Base-by-base conservation (phyloP, 2,329 filamentous ascomycete species). In the Sporothrix mexicana region DNA sequence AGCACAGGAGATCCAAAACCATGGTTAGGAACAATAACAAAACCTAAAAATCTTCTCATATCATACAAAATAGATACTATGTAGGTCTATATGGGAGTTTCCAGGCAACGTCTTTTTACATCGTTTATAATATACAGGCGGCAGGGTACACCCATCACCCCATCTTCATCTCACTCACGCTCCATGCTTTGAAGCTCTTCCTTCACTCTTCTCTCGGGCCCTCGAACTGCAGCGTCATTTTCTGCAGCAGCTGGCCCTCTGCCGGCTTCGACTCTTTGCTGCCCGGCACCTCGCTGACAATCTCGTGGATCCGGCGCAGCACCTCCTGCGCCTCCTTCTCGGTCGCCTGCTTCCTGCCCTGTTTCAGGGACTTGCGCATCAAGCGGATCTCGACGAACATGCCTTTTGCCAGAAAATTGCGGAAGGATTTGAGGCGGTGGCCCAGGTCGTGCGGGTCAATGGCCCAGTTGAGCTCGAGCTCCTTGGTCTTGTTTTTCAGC, bases 381-480 rank as follows among this genome's bases (percentile, higher is more conserved):
- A 98, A 77, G 70, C 91, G 78, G 12, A 98, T 79, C 79, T 96
- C 91, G 23, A 98, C 93, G 79, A 86, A 90, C 79, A 88, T 87
- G 0, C 94, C 94, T 80, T 93, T 93, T 9, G 80, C 83, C 79
- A 98, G 79, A 79, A 97, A 97, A 71, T 83, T 85, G 74, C 82
- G 82, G 77, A 95, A 80, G 82, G 90, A 88, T 78, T 87, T 87
- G 80, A 96, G 80, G 79, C 91, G 88, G 80, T 93, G 91, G n/a
- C 83, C 83, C 70, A 97, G 80, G 83, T 98, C 95, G 79, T 95
- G 88, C 13, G 81, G 79, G 74, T 90, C 90, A 78, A 97, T 97
- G 47, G 91, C 90, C 95, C 95, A 98, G 80, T 94, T 95, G 77
- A 98, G 77, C 82, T 98, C 95, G n/a, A 98, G 81, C 79, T 91